Percentiles rank a stretch among this genome's conserved stretches.
Conservation (phyloP, 805 yeast species). For the Candida easanensis region DNA sequence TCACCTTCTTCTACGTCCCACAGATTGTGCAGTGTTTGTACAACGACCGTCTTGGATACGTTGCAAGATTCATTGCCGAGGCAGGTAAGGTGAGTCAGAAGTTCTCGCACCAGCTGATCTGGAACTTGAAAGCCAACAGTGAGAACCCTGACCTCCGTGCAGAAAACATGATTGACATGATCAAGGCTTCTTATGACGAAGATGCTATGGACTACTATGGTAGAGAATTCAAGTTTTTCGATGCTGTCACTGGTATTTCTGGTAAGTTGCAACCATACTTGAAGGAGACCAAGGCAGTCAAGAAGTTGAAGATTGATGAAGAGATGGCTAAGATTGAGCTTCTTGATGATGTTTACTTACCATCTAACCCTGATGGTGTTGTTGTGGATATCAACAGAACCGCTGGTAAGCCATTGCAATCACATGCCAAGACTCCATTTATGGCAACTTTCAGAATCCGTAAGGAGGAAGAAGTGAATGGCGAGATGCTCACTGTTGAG, state of each 20-base stretch:
- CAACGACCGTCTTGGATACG: constrained; percentile 79
- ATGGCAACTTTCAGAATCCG: constrained; percentile 91
- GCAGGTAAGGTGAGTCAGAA: constrained; percentile 87
- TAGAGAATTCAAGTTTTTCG: constrained; percentile 84
- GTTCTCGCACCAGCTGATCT: constrained; percentile 95
- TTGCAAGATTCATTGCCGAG: constrained; percentile 83
- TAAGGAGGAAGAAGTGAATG: constrained; percentile 46
- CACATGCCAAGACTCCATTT: constrained; percentile 98
- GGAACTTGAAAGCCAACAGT: constrained; percentile 96
- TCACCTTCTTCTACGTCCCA: constrained; percentile 95
- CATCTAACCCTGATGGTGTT: constrained; percentile 95
- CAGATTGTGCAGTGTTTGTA: constrained; percentile 93
- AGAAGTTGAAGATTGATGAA: constrained; percentile 92
- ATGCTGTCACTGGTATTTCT: constrained; percentile 88
- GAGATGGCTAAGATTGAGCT: constrained; percentile 82
- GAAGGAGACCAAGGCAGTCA: constrained; percentile 92
- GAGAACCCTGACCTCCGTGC: constrained; percentile 86
- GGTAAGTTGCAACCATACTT: constrained; percentile 94
- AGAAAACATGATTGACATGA: constrained; percentile 63
- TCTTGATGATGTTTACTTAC: constrained; percentile 83
- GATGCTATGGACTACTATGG: constrained; percentile 68
- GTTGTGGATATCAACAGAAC: constrained; percentile 87
- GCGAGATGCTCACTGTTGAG: constrained; percentile 47
- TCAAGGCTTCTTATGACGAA: constrained; percentile 59
- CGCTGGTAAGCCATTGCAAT: constrained; percentile 92